A percentile compares a stretch with the other conserved stretches of the same genome.
phyloP scores from a whole-genome alignment of 164 flowering plant genomes.

The Tetracentron sinense region DNA sequence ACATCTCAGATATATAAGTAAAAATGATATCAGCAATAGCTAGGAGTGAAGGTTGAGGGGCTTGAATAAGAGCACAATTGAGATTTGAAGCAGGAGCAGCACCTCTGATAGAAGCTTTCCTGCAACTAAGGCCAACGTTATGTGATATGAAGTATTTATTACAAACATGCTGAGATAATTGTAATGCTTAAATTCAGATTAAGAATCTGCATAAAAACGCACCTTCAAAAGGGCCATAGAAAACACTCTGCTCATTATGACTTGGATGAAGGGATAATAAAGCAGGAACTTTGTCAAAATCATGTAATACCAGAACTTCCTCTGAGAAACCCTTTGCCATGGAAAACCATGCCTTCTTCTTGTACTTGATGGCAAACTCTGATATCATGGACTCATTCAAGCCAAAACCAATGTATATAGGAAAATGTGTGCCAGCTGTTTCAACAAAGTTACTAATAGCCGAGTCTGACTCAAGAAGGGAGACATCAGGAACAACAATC shows the following conservation, averaged over 20 bases:
- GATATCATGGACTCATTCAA: constrained; percentile 60
- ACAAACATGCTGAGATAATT: not conserved
- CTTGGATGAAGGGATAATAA: constrained; percentile 67
- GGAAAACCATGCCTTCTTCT: constrained; percentile 96
- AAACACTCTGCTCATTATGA: constrained; percentile 60
- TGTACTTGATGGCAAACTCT: constrained; percentile 59
- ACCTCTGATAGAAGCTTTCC: not conserved
- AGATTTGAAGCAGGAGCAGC: not conserved
- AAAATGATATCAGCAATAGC: too few species aligned
- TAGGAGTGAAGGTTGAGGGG: too few species aligned
- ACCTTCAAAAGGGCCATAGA: constrained; percentile 99
- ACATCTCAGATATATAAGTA: too few species aligned
- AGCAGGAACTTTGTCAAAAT: constrained; percentile 95
- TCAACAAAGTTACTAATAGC: constrained; percentile 62
- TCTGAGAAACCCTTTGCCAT: constrained; percentile 86
- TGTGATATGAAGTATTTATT: not conserved
- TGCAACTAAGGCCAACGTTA: not conserved
- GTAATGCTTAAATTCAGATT: not conserved
- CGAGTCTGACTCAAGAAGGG: constrained; percentile 71
- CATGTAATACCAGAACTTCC: constrained; percentile 62
- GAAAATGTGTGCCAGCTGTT: constrained; percentile 71
- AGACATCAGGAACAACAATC: constrained; percentile 88
- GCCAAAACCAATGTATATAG: constrained; percentile 89
- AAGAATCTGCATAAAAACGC: constrained; percentile 19
- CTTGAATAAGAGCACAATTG: not conserved